Percentiles rank a stretch among this genome's conserved stretches.
Conservation (phyloP, 1,284 basidiomycete genomes). For the Polyporus tsugae region DNA sequence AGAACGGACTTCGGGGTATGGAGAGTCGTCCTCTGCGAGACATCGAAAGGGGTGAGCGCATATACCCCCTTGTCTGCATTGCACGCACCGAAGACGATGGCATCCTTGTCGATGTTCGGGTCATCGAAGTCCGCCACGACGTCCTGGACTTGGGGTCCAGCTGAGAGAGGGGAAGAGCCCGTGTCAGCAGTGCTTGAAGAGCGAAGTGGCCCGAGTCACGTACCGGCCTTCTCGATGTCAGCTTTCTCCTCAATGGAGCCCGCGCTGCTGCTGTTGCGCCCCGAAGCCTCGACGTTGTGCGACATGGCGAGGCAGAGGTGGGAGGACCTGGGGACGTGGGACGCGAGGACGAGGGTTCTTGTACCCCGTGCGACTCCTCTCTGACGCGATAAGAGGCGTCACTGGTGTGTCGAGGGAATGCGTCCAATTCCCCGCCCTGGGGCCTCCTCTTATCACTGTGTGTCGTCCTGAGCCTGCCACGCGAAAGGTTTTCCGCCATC, state of each 20-base stretch:
- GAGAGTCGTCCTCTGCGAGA: conserved; percentile 55
- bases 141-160: conserved; percentile 21
- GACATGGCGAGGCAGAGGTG: conserved; percentile 34
- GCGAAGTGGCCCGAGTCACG: conserved; percentile 3
- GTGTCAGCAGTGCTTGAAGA: background rate
- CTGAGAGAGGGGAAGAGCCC: background rate
- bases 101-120: conserved; percentile 50
- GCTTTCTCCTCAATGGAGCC: conserved; percentile 68
- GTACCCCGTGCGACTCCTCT: conserved; percentile 22
- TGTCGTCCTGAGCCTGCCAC: conserved; percentile 13
- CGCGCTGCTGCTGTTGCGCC: conserved; percentile 33
- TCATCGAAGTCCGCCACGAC: conserved; percentile 61
- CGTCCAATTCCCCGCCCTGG: background rate
- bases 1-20: conserved; percentile 71
- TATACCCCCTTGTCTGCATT: background rate
- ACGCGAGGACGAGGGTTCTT: conserved; percentile 24
- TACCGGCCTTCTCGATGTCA: conserved; percentile 39
- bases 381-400: conserved; percentile 13
- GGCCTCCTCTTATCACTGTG: conserved; percentile 18
- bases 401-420: conserved; percentile 9
- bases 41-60: background rate
- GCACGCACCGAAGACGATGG: conserved; percentile 37
- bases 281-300: conserved; percentile 27
- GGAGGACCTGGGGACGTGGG: conserved; percentile 26
- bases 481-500: background rate